phyloP scores from a whole-genome alignment of 768 basidiomycete species.

The Boletus rufocinnamomeus region DNA sequence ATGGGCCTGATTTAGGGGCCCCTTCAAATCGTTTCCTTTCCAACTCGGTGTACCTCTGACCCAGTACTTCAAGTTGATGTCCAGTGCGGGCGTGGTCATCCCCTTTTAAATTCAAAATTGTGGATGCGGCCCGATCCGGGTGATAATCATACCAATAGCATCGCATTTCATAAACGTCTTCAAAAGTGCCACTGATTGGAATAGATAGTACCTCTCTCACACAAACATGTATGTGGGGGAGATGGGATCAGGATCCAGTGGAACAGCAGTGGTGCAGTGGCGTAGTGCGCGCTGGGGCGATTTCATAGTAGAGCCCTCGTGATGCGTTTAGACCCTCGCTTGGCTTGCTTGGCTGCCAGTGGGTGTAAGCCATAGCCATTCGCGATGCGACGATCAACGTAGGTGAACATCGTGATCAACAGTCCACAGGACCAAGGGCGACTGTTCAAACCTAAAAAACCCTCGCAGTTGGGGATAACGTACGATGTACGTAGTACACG shows the following conservation, averaged over 20 bases:
- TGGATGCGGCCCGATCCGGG: neutral
- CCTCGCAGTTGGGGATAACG: neutral
- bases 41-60: slow-evolving; percentile 1
- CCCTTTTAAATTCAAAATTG: too few species aligned
- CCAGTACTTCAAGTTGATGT: neutral
- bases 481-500: neutral
- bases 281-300: neutral
- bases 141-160: neutral
- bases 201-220: slow-evolving; percentile 9
- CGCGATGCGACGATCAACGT: neutral
- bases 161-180: neutral
- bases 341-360: neutral
- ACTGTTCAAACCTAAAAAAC: neutral
- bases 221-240: neutral
- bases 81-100: neutral
- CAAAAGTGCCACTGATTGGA: slow-evolving; percentile 8
- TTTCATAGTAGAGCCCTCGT: neutral
- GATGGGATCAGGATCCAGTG: neutral
- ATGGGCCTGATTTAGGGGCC: neutral
- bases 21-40: neutral
- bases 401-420: too few species aligned
- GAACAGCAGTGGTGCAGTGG: neutral
- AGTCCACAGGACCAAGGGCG: neutral
- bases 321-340: neutral
- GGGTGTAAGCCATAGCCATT: neutral